Conservation (phyloP, 495 filamentous ascomycete species). For the Oleoguttula mirabilis region DNA sequence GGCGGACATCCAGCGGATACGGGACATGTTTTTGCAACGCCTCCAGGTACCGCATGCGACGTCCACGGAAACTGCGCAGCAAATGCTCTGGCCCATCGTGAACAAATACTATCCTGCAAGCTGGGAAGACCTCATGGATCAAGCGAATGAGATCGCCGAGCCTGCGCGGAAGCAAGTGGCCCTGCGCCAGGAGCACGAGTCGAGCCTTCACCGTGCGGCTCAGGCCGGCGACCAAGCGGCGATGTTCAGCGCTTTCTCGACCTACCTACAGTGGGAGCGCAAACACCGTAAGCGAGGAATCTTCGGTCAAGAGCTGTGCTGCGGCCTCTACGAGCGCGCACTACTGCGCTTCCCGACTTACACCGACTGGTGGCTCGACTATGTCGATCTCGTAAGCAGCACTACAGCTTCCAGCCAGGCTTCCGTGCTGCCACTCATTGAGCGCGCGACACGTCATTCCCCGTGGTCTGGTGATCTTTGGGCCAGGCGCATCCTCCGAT, state of each 20-base stretch:
- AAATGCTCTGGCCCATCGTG: conserved; percentile 68
- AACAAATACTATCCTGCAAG: conserved; percentile 60
- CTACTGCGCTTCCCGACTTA: conserved; percentile 56
- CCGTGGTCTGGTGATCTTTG: conserved; percentile 87
- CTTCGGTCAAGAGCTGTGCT: conserved; percentile 47
- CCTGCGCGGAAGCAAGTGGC: conserved; percentile 57
- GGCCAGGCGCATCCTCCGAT: conserved; percentile 73
- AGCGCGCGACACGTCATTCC: conserved; percentile 73
- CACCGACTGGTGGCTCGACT: conserved; percentile 66
- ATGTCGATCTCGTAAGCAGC: conserved; percentile 56
- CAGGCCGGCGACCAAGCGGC: conserved; percentile 45
- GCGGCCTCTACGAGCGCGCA: conserved; percentile 60
- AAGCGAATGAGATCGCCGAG: conserved; percentile 51
- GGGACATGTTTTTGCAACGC: conserved; percentile 57
- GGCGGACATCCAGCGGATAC: conserved; percentile 52
- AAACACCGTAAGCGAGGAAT: conserved; percentile 37
- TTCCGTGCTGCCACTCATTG: conserved; percentile 38
- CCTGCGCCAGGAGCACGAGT: conserved; percentile 59
- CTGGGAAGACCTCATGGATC: conserved; percentile 72
- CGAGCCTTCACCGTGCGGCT: conserved; percentile 47
- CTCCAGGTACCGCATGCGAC: conserved; percentile 68
- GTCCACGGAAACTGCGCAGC: conserved; percentile 77
- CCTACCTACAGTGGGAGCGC: conserved; percentile 81
- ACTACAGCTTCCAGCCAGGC: conserved; percentile 22
- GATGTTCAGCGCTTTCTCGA: conserved; percentile 46